These are phyloP conservation scores for Daldinia grandis DNA, from an alignment of 495 filamentous ascomycete genomes.

Conservation along the genomic window DNA sequence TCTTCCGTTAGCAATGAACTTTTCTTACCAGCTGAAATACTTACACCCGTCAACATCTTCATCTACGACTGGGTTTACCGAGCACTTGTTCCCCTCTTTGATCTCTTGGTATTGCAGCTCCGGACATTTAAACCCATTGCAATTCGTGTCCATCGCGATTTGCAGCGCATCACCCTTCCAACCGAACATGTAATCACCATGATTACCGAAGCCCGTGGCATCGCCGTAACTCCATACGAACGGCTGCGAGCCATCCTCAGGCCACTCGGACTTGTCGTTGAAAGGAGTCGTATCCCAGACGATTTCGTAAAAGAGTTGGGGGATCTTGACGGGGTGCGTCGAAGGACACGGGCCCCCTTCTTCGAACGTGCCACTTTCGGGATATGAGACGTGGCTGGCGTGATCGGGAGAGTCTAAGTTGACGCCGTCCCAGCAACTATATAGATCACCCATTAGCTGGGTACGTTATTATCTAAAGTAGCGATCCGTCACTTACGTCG, in stretches of 20 bases:
- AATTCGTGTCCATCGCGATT: constrained; percentile 39
- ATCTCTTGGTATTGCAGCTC: constrained; percentile 41
- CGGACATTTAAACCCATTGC: constrained; percentile 37
- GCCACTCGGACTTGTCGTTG: constrained; percentile 52
- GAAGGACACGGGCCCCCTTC: constrained; percentile 45
- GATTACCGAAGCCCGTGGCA: constrained; percentile 37
- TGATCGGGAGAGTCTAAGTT: constrained; percentile 42
- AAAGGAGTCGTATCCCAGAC: constrained; percentile 52
- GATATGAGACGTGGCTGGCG: constrained; percentile 41
- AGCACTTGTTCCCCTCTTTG: constrained; percentile 45
- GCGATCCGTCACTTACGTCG: constrained; percentile 26
- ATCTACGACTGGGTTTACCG: constrained; percentile 35
- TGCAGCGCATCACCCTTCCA: constrained; percentile 45
- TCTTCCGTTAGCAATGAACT: background rate
- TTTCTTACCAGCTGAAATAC: constrained; percentile 8
- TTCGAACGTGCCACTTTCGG: constrained; percentile 46
- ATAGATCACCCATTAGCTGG: background rate
- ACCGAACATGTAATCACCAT: constrained; percentile 44
- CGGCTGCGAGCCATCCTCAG: constrained; percentile 52
- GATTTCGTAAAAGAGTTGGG: constrained; percentile 51
- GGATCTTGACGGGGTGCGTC: constrained; percentile 46
- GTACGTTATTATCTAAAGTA: background rate
- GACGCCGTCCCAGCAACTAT: constrained; percentile 43
- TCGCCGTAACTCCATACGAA: constrained; percentile 57
- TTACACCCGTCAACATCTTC: constrained; percentile 48